Conservation (phyloP, 345 rosid species). For the Capsella bursapastoris region DNA sequence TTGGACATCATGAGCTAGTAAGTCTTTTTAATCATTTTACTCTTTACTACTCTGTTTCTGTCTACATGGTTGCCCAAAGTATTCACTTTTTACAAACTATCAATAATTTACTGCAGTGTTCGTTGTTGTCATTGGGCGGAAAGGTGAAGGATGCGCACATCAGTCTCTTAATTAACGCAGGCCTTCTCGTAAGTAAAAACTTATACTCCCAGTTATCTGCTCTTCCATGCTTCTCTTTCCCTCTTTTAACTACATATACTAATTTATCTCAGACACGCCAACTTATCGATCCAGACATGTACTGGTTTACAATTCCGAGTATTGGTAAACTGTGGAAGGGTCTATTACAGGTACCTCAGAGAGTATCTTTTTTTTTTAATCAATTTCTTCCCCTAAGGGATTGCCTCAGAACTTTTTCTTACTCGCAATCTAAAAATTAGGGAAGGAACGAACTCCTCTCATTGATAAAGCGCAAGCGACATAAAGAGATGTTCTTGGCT, state of each 20-base stretch:
- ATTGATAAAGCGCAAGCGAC: conserved; percentile 70
- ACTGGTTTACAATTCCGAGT: conserved; percentile 93
- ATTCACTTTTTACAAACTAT: not conserved
- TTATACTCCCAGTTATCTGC: not conserved
- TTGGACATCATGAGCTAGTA: conserved; percentile 79
- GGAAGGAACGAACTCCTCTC: conserved; percentile 96
- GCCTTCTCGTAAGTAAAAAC: conserved; percentile 74
- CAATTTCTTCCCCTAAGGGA: not conserved
- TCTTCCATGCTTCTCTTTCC: not conserved
- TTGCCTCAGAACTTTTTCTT: conserved; percentile 9
- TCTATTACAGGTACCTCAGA: conserved; percentile 66
- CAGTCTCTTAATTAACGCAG: conserved; percentile 76
- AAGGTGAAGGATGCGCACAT: conserved; percentile 75
- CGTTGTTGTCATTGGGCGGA: conserved; percentile 76
- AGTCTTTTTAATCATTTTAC: conserved; percentile 44
- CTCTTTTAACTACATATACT: conserved; percentile 12
- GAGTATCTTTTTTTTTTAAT: not conserved
- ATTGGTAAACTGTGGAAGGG: conserved; percentile 85
- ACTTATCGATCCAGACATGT: conserved; percentile 79
- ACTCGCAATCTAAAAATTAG: conserved; percentile 44
- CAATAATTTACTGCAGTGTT: conserved; percentile 51
- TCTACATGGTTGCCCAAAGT: not conserved
- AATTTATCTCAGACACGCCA: conserved; percentile 67
- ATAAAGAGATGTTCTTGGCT: conserved; percentile 93
- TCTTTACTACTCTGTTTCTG: not conserved